phyloP scores from a whole-genome alignment of 768 basidiomycete genomes.

The Terana coerulea region DNA sequence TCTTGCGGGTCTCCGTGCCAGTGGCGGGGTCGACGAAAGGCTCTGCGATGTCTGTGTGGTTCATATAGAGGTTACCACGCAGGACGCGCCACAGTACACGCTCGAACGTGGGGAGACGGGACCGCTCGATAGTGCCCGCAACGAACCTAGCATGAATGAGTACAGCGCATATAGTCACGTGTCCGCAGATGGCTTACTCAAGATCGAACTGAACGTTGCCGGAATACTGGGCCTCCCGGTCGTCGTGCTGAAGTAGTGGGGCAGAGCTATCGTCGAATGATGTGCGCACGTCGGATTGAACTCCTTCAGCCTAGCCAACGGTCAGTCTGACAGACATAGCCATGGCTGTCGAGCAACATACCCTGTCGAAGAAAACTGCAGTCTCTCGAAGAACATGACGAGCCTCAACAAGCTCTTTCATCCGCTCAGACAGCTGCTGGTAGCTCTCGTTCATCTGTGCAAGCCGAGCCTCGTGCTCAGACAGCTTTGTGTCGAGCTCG shows the following conservation, averaged over 20 bases:
- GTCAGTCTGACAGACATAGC: background rate
- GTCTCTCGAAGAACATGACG: conserved; percentile 94
- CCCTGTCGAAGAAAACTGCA: conserved; percentile 92
- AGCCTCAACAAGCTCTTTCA: conserved; percentile 87
- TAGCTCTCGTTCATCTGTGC: conserved; percentile 92
- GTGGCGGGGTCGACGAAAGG: conserved; percentile 88
- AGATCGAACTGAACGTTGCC: conserved; percentile 72
- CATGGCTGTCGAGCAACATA: conserved; percentile 26
- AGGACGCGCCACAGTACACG: conserved; percentile 97
- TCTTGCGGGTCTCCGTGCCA: conserved; percentile 85
- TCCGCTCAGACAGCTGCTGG: conserved; percentile 80
- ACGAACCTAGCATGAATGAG: conserved; percentile 63
- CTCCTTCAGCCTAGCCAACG: conserved; percentile 62
- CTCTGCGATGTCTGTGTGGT: conserved; percentile 91
- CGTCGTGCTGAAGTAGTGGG: conserved; percentile 89
- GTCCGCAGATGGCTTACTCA: conserved; percentile 51
- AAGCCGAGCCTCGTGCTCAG: conserved; percentile 82
- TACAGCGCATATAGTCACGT: conserved; percentile 1
- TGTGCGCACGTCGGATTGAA: conserved; percentile 73
- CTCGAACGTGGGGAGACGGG: conserved; percentile 90
- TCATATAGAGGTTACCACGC: conserved; percentile 98
- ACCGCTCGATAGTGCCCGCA: conserved; percentile 92
- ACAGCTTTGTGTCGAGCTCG: conserved; percentile 83
- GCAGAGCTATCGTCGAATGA: conserved; percentile 92
- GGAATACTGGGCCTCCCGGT: conserved; percentile 63